Evolutionary conservation across 2,329 filamentous ascomycete genomes (phyloP).

Genomic region (Ceratocystis diversiconidia): DNA sequence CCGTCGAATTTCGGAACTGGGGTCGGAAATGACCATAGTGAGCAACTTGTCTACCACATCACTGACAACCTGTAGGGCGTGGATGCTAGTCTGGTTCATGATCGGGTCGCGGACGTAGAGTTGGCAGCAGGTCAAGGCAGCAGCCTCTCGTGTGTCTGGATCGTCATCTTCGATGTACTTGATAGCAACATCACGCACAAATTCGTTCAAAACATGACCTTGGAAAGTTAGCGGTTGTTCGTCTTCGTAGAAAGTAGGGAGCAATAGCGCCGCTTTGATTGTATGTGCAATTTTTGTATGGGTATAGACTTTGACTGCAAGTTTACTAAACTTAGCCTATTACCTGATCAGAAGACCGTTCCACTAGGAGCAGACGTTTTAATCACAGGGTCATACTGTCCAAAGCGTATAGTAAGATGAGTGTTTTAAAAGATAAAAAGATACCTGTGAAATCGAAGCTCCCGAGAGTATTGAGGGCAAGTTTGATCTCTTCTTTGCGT

Average conservation of each 20-base stretch:
- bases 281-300: background rate
- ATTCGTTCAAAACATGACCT: constrained; percentile 89
- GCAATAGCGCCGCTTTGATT: constrained; percentile 11
- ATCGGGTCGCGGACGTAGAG: constrained; percentile 94
- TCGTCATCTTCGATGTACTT: constrained; percentile 97
- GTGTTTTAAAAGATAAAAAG: background rate
- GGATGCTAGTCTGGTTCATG: constrained; percentile 92
- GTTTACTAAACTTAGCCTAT: background rate
- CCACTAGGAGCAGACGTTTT: constrained; percentile 6
- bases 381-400: constrained; percentile 18
- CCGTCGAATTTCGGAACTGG: constrained; percentile 72
- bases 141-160: constrained; percentile 80
- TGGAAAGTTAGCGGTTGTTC: constrained; percentile 11
- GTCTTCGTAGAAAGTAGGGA: background rate
- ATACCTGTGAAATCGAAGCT: constrained; percentile 73
- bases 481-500: constrained; percentile 72
- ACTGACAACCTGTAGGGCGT: constrained; percentile 91
- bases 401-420: background rate
- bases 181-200: constrained; percentile 93
- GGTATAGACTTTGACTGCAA: background rate
- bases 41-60: constrained; percentile 96
- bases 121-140: constrained; percentile 92
- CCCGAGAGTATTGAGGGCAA: constrained; percentile 88
- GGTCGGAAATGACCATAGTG: constrained; percentile 86
- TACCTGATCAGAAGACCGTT: background rate